These are phyloP conservation scores for Candida verbasci DNA, from an alignment of 805 yeast species.

Conservation along the genomic window DNA sequence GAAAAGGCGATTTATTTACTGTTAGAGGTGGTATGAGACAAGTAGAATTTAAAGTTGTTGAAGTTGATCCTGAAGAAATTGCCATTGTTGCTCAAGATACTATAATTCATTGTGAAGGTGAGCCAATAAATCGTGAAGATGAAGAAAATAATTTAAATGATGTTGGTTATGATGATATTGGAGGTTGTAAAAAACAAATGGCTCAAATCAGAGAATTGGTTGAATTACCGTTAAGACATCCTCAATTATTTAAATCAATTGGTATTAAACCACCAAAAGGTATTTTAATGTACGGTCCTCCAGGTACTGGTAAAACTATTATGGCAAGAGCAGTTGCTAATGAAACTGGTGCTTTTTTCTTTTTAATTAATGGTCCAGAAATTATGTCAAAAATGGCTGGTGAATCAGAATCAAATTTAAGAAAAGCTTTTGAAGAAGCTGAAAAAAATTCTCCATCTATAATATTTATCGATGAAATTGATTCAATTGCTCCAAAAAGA, in stretches of 20 bases:
- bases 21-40: constrained; percentile 99
- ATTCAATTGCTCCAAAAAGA: constrained; percentile 98
- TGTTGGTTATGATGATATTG: constrained; percentile 98
- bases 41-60: constrained; percentile 97
- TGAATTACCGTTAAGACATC: constrained; percentile 96
- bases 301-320: constrained; percentile 98
- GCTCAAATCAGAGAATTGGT: constrained; percentile 99
- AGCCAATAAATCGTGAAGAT: constrained; percentile 96
- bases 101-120: constrained; percentile 97
- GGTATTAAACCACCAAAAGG: constrained; percentile 99
- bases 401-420: constrained; percentile 93
- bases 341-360: constrained; percentile 98
- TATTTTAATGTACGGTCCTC: constrained; percentile 93
- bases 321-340: constrained; percentile 99
- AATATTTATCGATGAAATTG: constrained; percentile 97
- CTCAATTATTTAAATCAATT: constrained; percentile 93
- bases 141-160: constrained; percentile 95
- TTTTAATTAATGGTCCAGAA: constrained; percentile 97
- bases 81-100: constrained; percentile 99
- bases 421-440: constrained; percentile 99
- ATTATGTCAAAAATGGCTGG: constrained; percentile 99
- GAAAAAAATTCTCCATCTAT: constrained; percentile 98
- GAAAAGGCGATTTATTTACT: constrained; percentile 94
- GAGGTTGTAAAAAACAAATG: constrained; percentile 99
- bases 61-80: constrained; percentile 94